Conservation (phyloP, 1,139 yeast species). For the Nakaseomyces uthaithaninus region DNA sequence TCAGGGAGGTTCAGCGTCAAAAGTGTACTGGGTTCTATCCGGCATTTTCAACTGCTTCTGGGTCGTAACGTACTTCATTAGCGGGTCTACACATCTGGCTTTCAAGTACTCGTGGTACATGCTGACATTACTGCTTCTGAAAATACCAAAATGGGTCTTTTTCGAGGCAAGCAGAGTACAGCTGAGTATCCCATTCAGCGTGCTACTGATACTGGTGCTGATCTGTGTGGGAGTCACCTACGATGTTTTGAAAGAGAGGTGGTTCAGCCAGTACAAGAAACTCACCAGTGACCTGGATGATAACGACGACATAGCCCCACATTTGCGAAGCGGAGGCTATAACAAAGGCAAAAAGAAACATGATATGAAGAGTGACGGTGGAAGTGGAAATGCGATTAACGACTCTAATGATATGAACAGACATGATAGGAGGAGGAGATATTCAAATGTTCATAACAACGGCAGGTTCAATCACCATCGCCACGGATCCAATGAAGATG, state of each 20-base stretch:
- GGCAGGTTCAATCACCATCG: not conserved
- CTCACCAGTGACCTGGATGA: slow-evolving; percentile 12
- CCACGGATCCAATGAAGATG: slow-evolving; percentile 7
- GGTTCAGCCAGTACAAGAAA: slow-evolving; percentile 16
- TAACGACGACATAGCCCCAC: slow-evolving; percentile 6
- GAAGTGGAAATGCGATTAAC: not conserved
- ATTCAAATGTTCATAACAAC: not conserved
- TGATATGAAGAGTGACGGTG: not conserved
- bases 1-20: too few relatives aligned
- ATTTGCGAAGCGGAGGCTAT: not conserved
- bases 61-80: slow-evolving; percentile 8
- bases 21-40: slow-evolving; percentile 5
- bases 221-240: slow-evolving; percentile 12
- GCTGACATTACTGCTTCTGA: slow-evolving; percentile 11
- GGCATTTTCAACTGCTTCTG: slow-evolving; percentile 7
- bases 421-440: slow-evolving; percentile 1
- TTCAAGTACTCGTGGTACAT: slow-evolving; percentile 8
- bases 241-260: slow-evolving; percentile 15
- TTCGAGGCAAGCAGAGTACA: slow-evolving; percentile 13
- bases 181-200: slow-evolving; percentile 14
- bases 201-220: slow-evolving; percentile 11
- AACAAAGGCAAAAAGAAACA: too few relatives aligned
- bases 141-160: slow-evolving; percentile 15
- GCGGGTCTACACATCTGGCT: slow-evolving; percentile 7
- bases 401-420: not conserved